Evolutionary conservation across 441 rosid genomes (phyloP), one percentile per base, ranked within the genome.

Genomic region (Dalechampia spathulata): DNA sequence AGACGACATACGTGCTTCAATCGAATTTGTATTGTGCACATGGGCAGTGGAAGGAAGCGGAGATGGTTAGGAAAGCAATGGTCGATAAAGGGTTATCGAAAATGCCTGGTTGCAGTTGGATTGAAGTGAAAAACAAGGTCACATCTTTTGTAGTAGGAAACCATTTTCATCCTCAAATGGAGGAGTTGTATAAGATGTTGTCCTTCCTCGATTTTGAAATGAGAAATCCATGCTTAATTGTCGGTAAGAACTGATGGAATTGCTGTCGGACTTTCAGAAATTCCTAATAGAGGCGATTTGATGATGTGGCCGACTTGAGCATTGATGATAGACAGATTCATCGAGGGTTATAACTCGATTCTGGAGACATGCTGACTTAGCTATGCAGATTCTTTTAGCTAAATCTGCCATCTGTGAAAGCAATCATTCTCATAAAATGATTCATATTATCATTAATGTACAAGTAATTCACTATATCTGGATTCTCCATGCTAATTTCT

Each of bases 21-120:
- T 83, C 95, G 0, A 89, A 89, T 69, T 56, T 86, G 70, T 86
- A 80, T 30, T 77, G 81, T 54, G 58, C 73, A 0, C 77, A 75
- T 0, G 88, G 86, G 37, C 69, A 70, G 65, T 86, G 96, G 95
- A 76, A 73, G 52, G 85, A 83, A 78, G 92, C 90, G 22, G 95
- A 81, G 76, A 75, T 42, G 48, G 66, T 82, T 14, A 80, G 92
- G 67, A 72, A 71, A 74, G 74, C 65, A 48, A 83, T 86, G 88
- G 47, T 16, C 7, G 69, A 73, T 43, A 65, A 72, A 70, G 90
- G 95, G 32, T 38, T 89, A 53, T 80, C 69, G 73, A 89, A 86
- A 75, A 68, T 32, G 48, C 87, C 86, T 13, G 91, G 91, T 23
- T 86, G 85, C 64, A 83, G 96, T 25, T 88, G 96, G 97, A 81